Conservation (phyloP, 129 eudicot species). For the Tanacetum coccineum region DNA sequence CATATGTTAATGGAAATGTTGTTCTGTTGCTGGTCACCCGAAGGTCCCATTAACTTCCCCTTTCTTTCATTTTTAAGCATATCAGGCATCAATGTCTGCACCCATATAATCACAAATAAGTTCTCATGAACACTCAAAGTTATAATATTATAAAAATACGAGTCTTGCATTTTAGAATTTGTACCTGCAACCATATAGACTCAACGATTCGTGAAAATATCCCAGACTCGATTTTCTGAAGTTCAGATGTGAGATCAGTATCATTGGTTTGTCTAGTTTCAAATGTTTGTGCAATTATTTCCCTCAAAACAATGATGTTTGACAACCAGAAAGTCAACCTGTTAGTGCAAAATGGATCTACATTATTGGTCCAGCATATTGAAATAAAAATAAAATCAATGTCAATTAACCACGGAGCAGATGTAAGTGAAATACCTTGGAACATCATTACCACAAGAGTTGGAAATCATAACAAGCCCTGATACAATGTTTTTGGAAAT, state of each 20-base stretch:
- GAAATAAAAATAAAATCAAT: not conserved
- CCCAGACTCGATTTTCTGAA: slow-evolving; percentile 80
- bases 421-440: not conserved
- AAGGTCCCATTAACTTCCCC: slow-evolving; percentile 37
- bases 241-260: slow-evolving; percentile 44
- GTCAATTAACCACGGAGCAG: not conserved
- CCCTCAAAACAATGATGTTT: slow-evolving; percentile 67
- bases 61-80: slow-evolving; percentile 47
- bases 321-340: slow-evolving; percentile 94
- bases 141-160: not conserved
- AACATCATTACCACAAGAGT: too few relatives aligned
- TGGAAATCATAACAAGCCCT: too few relatives aligned
- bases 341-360: slow-evolving; percentile 16
- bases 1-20: slow-evolving; percentile 58
- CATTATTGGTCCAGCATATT: not conserved
- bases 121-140: not conserved
- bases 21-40: slow-evolving; percentile 58
- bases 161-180: not conserved
- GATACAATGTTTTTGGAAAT: too few relatives aligned
- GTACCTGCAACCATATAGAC: slow-evolving; percentile 91
- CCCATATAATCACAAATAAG: slow-evolving; percentile 16
- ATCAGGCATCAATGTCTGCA: slow-evolving; percentile 69
- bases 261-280: slow-evolving; percentile 43
- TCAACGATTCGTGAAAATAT: slow-evolving; percentile 73
- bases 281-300: slow-evolving; percentile 60